Evolutionary conservation across 768 basidiomycete species (phyloP), one percentile per base, ranked within the genome.

Genomic region (Lactifluus volemus): DNA sequence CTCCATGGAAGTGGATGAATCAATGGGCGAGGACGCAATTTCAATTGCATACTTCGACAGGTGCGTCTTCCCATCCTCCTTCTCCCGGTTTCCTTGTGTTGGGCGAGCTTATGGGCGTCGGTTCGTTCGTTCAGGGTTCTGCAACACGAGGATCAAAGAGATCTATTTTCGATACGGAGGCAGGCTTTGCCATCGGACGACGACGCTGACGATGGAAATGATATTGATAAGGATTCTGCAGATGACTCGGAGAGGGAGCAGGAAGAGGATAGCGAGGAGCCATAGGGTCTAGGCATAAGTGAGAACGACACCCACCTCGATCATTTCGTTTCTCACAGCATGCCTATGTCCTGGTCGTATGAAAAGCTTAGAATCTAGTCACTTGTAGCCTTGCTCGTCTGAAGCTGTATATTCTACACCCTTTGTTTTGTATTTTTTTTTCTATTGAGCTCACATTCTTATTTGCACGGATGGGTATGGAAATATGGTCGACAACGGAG

Each of bases 31-130:
- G 25, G 84, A 88, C 64, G 70, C 69, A 12, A 73, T 73, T 52
- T 80, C 84, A 0, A 80, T 89, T 57, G 76, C 76, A n/a, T 72
- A 88, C 65, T 90, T 90, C 70, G 88, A 90, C 68, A 79, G 83
- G 88, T 89, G 64, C 68, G 81, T 74, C n/a, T 19, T 36, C 25
- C 12, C 3, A 12, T 32, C 51, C 50, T 55, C 73, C 15, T n/a
- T 44, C 30, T 56, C 52, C 56, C 19, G 8, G 9, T 51, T 56
- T 55, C 25, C 47, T 19, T 45, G 38, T 44, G 32, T 9, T 14
- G 14, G 21, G 7, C 34, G 6, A 39, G 32, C 61, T 68, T 44
- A 69, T 49, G 50, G 25, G 25, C 25, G n/a, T 61, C 39, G n/a
- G 38, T 34, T 25, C 49, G 32, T 38, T 44, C 65, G 29, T 51